These are phyloP conservation scores for Leccinum subgranulosum DNA, from an alignment of 768 basidiomycete genomes.

Conservation along the genomic window DNA sequence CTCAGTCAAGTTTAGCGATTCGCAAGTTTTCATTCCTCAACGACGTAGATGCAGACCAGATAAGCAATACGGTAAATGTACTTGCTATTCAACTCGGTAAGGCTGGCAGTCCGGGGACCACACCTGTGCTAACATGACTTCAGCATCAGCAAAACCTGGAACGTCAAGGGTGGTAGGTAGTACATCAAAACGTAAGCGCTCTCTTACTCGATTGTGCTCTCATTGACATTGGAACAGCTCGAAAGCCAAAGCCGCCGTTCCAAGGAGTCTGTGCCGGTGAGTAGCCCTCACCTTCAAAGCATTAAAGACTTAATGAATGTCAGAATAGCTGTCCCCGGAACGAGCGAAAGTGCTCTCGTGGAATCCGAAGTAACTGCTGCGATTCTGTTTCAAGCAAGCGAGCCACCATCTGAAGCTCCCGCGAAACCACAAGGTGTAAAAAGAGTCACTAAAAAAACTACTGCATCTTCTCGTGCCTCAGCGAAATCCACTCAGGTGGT, in stretches of 20 bases:
- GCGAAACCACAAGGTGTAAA: constrained; percentile 5
- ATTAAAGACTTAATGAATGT: constrained; percentile 17
- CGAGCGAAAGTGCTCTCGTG: constrained; percentile 16
- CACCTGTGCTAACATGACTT: constrained; percentile 1
- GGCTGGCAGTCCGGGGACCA: background rate
- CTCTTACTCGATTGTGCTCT: background rate
- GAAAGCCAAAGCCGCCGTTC: background rate
- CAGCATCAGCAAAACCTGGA: background rate
- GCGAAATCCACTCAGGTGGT: background rate
- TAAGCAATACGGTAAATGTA: background rate
- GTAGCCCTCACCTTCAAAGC: constrained; percentile 2
- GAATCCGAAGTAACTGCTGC: constrained; percentile 18
- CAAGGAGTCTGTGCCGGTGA: constrained; percentile 15
- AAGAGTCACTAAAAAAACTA: constrained; percentile 8
- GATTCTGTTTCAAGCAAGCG: constrained; percentile 11
- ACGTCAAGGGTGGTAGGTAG: background rate
- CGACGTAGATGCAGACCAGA: constrained; percentile 7
- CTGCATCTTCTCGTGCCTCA: background rate
- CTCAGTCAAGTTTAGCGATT: background rate
- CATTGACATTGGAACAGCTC: constrained; percentile 11
- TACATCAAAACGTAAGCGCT: constrained; percentile 9
- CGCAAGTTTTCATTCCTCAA: background rate
- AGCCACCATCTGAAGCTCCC: constrained; percentile 5
- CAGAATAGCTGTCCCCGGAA: constrained; percentile 21
- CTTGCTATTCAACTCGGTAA: constrained; percentile 11